Percentiles rank a stretch among this genome's conserved stretches.
These are phyloP conservation scores for Fusarium goolgardi DNA, from an alignment of 2,329 filamentous ascomycete species.

Conservation along the genomic window DNA sequence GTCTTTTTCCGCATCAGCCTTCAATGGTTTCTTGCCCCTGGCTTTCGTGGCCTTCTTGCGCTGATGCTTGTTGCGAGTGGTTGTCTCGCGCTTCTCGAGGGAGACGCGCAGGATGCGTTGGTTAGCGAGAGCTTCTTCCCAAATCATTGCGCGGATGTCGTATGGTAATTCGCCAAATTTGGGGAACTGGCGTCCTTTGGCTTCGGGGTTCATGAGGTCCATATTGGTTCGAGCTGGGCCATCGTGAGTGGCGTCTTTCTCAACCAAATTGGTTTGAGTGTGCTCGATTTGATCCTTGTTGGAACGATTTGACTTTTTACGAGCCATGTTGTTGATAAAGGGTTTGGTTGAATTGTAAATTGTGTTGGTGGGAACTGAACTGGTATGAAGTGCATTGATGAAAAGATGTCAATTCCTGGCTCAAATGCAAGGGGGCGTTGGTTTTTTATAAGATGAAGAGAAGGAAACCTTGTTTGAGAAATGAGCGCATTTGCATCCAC, in stretches of 20 bases:
- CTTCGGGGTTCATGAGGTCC: accelerated
- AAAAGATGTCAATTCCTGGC: neutral
- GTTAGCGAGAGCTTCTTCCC: neutral
- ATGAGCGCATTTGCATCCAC: too few relatives aligned
- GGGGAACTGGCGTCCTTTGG: neutral
- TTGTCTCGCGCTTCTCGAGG: neutral
- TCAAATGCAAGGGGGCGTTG: too few relatives aligned
- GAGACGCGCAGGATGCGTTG: neutral
- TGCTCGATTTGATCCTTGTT: neutral
- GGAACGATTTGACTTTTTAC: neutral
- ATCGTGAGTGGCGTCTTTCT: accelerated
- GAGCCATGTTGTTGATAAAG: neutral
- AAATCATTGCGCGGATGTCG: neutral
- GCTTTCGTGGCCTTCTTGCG: neutral
- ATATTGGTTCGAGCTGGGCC: too few relatives aligned
- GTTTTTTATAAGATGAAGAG: neutral
- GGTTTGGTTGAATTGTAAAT: too few relatives aligned
- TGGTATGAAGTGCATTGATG: neutral
- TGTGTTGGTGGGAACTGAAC: neutral
- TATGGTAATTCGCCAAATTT: neutral
- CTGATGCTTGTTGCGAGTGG: neutral
- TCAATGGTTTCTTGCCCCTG: neutral
- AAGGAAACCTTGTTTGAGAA: too few relatives aligned
- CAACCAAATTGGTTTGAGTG: neutral
- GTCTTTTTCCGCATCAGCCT: accelerated